Percentiles rank a stretch among this genome's conserved stretches.
Evolutionary conservation across 179 eudicot species (phyloP).

Genomic region (Beta macrorhiza): DNA sequence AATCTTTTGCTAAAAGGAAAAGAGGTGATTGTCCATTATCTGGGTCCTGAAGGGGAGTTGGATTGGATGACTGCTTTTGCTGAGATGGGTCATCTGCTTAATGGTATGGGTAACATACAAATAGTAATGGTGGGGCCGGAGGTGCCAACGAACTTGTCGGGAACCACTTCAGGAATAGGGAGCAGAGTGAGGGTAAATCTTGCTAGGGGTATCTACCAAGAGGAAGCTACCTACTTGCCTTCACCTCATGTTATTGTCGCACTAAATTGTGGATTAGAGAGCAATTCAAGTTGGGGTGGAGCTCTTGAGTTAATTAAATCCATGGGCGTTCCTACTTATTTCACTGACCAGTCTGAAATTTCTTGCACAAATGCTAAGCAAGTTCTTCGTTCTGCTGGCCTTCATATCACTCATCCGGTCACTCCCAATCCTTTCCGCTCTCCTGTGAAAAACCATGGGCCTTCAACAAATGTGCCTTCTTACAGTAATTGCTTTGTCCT

Average conservation of each 20-base stretch:
- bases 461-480: slow-evolving; percentile 44
- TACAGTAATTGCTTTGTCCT: slow-evolving; percentile 48
- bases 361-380: slow-evolving; percentile 48
- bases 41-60: slow-evolving; percentile 54
- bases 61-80: slow-evolving; percentile 60
- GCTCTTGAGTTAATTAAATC: slow-evolving; percentile 41
- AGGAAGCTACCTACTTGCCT: slow-evolving; percentile 43
- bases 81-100: slow-evolving; percentile 50
- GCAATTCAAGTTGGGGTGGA: slow-evolving; percentile 37
- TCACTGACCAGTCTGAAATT: slow-evolving; percentile 45
- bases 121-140: slow-evolving; percentile 59
- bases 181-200: slow-evolving; percentile 46
- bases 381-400: slow-evolving; percentile 44
- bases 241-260: slow-evolving; percentile 44
- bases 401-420: slow-evolving; percentile 41
- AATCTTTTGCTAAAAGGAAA: slow-evolving; percentile 44
- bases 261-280: slow-evolving; percentile 42
- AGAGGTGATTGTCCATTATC: slow-evolving; percentile 54
- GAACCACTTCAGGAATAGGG: slow-evolving; percentile 45
- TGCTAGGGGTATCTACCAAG: slow-evolving; percentile 51
- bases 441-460: slow-evolving; percentile 35
- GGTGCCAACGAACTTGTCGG: slow-evolving; percentile 41
- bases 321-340: slow-evolving; percentile 36
- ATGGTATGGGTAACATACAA: slow-evolving; percentile 43
- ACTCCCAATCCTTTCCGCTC: slow-evolving; percentile 55